Evolutionary conservation across 805 yeast genomes (phyloP), one percentile per base, ranked within the genome.

Genomic region (Teunomyces cretensis): DNA sequence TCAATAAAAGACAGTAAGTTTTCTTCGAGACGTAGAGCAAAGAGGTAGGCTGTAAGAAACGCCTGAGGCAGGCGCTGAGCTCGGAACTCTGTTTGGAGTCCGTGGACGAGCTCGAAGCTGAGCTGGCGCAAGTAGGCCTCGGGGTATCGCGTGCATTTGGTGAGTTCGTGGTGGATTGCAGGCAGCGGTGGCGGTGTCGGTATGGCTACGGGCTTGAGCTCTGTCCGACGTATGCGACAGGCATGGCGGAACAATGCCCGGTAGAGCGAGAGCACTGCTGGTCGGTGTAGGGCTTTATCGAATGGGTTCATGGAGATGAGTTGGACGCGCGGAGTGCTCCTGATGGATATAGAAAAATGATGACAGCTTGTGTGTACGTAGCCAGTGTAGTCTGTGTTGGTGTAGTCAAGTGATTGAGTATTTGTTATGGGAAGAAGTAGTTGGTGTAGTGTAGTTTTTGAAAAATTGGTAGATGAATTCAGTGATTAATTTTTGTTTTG

Each of bases 1-100:
- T n/a, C 22, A 5, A 35, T 35, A 22, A 35, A 35, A 22, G 38
- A 35, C 17, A 17, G 38, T 35, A 35, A 24, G 12, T 24, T 35
- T 35, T 35, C 38, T n/a, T 35, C 38, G 19, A 35, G 28, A 12
- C 17, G 11, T 12, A 35, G 11, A 13, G 38, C 38, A 35, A 6
- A 22, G 6, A 35, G 19, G 14, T 35, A 35, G 12, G 38, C 22
- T 24, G 19, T 35, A 6, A 35, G 12, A 9, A 35, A 35, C 13
- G 38, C 13, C n/a, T 22, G 19, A 6, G 6, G 28, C 6, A 9
- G 7, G 19, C 38, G 19, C 9, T 22, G 19, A 16, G 13, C 15
- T 14, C 33, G 30, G 26, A 44, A 40, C 44, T 44, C 44, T 17
- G 22, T 30, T n/a, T 38, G 39, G 13, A 44, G n/a, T 6, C 30